phyloP scores from a whole-genome alignment of 2,329 filamentous ascomycete genomes.

The Penicillium capsulatum region DNA sequence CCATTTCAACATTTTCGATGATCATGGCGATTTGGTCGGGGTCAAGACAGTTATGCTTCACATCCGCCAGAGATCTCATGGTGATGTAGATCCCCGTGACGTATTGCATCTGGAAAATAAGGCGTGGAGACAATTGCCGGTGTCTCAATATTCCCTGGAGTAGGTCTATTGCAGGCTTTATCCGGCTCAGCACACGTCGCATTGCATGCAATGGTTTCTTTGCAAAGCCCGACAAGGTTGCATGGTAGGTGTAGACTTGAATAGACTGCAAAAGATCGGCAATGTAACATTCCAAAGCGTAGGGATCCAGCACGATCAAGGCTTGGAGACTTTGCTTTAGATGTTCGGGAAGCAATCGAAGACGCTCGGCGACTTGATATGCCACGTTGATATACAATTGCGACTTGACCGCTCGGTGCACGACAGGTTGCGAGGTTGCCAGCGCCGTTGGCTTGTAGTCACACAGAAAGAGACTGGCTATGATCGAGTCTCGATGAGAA shows the following conservation, averaged over 20 bases:
- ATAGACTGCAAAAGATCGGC: too few relatives aligned
- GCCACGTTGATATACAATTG: constrained; percentile 14
- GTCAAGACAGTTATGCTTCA: constrained; percentile 10
- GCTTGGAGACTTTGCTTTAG: not conserved
- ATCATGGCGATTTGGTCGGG: constrained; percentile 4
- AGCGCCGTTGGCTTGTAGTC: constrained; percentile 17
- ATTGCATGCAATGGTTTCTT: too few relatives aligned
- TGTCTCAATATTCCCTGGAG: too few relatives aligned
- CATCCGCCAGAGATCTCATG: constrained; percentile 8
- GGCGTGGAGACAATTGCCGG: too few relatives aligned
- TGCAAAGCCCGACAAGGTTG: too few relatives aligned
- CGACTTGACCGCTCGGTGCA: constrained; percentile 12
- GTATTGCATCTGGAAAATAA: too few relatives aligned
- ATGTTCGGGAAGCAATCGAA: constrained; percentile 6
- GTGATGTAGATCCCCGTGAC: constrained; percentile 8
- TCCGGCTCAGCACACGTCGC: too few relatives aligned
- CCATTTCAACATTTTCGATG: constrained; percentile 11
- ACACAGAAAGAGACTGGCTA: constrained; percentile 11
- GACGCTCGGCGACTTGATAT: constrained; percentile 7
- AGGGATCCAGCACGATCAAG: not conserved
- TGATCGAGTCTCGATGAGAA: constrained; percentile 12
- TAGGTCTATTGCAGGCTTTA: too few relatives aligned
- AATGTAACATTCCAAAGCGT: too few relatives aligned
- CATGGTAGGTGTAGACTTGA: too few relatives aligned
- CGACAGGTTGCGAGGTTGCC: constrained; percentile 10